These are phyloP conservation scores for Oidiodendron maius DNA, from an alignment of 495 filamentous ascomycete species.

Conservation along the genomic window DNA sequence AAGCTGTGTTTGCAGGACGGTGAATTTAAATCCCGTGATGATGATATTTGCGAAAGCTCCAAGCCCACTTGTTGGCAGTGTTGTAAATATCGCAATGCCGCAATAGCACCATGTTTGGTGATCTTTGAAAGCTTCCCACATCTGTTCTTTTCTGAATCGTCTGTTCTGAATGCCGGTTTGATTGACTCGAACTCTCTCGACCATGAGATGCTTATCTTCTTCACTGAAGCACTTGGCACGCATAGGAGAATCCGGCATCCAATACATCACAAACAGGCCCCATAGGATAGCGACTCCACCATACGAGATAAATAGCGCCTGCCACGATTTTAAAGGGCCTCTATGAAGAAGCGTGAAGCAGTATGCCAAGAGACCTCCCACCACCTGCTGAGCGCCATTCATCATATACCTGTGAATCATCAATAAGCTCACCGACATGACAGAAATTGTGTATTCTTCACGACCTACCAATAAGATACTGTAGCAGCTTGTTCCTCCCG, in stretches of 20 bases:
- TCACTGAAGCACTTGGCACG: slow-evolving; percentile 63
- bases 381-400: slow-evolving; percentile 52
- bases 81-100: slow-evolving; percentile 59
- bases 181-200: slow-evolving; percentile 60
- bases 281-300: slow-evolving; percentile 55
- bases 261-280: slow-evolving; percentile 55
- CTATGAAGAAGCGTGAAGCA: slow-evolving; percentile 15
- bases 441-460: slow-evolving; percentile 34
- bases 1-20: slow-evolving; percentile 46
- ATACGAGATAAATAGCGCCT: slow-evolving; percentile 54
- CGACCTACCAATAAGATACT: slow-evolving; percentile 52
- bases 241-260: slow-evolving; percentile 65
- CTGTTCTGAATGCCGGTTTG: slow-evolving; percentile 70
- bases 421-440: slow-evolving; percentile 43
- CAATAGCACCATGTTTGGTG: slow-evolving; percentile 43
- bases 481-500: slow-evolving; percentile 52
- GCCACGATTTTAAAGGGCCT: slow-evolving; percentile 12
- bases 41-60: slow-evolving; percentile 64
- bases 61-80: slow-evolving; percentile 60
- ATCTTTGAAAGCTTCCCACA: slow-evolving; percentile 52
- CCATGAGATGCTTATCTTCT: slow-evolving; percentile 51
- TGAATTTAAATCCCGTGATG: slow-evolving; percentile 43
- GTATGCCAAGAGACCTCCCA: slow-evolving; percentile 21
- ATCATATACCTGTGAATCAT: slow-evolving; percentile 55
- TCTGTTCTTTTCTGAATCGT: slow-evolving; percentile 60